Conservation (phyloP, 345 rosid genomes). For the Cardamine resedifolia region DNA sequence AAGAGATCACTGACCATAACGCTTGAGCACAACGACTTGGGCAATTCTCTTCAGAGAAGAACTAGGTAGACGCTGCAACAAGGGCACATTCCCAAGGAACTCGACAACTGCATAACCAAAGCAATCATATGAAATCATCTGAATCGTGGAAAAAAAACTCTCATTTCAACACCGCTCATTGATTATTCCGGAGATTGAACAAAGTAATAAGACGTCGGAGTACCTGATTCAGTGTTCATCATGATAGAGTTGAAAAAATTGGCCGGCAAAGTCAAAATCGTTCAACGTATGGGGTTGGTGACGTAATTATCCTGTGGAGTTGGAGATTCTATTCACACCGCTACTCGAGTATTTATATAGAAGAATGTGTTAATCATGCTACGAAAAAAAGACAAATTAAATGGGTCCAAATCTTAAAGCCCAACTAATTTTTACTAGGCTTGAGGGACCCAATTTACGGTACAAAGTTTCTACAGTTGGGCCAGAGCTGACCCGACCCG, state of each 20-base stretch:
- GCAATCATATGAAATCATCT: neutral
- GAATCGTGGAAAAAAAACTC: neutral
- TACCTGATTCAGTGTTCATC: constrained; percentile 59
- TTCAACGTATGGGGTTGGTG: neutral
- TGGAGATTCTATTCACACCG: neutral
- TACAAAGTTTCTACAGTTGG: neutral
- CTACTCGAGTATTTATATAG: neutral
- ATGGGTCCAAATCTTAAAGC: constrained; percentile 8
- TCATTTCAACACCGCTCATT: neutral
- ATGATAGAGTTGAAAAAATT: constrained; percentile 17
- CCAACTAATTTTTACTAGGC: neutral
- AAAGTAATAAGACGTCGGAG: neutral
- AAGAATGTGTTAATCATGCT: constrained; percentile 7
- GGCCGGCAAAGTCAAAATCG: neutral
- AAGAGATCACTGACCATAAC: constrained; percentile 47
- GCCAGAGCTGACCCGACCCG: neutral
- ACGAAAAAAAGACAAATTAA: constrained; percentile 3
- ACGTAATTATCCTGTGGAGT: neutral
- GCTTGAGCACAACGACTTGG: constrained; percentile 48
- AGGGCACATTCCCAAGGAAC: constrained; percentile 45
- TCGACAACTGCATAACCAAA: constrained; percentile 55
- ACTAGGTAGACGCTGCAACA: constrained; percentile 62
- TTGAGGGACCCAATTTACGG: neutral
- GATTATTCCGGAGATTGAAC: neutral
- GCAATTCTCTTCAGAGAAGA: constrained; percentile 66